Percentiles rank a stretch among this genome's conserved stretches.
Conservation (phyloP, 305 asterid genomes). For the Solanum aculeatissimum region DNA sequence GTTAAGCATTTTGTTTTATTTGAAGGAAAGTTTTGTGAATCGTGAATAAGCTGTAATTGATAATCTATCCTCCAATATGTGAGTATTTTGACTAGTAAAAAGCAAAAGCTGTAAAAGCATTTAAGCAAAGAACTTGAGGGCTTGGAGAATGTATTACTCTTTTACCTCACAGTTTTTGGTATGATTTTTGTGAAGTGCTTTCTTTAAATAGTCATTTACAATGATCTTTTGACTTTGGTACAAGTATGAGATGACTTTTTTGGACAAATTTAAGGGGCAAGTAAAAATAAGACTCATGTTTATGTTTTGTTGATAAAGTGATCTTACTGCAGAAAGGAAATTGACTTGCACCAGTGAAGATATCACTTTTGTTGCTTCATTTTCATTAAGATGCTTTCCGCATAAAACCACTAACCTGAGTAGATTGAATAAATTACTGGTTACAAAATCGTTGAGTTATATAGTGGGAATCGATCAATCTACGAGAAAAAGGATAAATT, state of each 20-base stretch:
- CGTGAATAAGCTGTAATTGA: not conserved
- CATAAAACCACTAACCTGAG: not conserved
- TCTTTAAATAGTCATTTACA: not conserved
- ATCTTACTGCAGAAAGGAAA: not conserved
- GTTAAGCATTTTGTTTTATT: not conserved
- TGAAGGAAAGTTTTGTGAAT: not conserved
- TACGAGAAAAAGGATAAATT: not conserved
- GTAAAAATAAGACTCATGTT: not conserved
- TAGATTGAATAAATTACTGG: not conserved
- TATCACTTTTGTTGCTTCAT: not conserved
- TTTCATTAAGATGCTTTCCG: not conserved
- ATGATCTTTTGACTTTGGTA: not conserved
- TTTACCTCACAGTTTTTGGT: not conserved
- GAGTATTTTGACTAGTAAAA: not conserved
- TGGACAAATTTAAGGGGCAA: not conserved
- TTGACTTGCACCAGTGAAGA: not conserved
- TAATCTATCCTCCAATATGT: not conserved
- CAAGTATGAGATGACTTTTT: no score
- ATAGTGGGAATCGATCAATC: not conserved
- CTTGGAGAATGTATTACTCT: no score
- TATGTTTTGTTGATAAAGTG: not conserved
- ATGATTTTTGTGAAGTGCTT: not conserved
- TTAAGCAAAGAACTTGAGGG: not conserved
- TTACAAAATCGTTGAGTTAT: not conserved
- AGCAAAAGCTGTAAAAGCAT: not conserved